Evolutionary conservation across 176 grass and related monocot species (phyloP).

Genomic region (Ensete ventricosum): DNA sequence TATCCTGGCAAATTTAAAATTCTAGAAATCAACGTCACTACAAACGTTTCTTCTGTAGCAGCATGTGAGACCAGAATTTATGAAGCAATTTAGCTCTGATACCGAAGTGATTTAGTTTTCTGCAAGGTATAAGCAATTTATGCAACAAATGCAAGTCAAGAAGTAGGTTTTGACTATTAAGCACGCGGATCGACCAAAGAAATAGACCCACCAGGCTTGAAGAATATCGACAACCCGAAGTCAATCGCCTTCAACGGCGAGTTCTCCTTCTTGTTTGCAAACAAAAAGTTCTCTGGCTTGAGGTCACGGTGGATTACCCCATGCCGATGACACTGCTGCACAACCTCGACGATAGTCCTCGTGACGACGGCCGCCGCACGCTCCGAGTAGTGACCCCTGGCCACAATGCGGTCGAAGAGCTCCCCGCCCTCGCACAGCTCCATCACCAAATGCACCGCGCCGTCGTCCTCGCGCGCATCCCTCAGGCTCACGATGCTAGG

Average conservation of each 20-base stretch:
- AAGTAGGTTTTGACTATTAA: not conserved
- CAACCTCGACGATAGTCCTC: constrained; percentile 83
- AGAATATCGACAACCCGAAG: constrained; percentile 95
- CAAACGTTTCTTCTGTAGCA: not conserved
- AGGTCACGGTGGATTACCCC: constrained; percentile 93
- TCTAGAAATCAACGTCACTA: not conserved
- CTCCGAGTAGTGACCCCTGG: constrained; percentile 86
- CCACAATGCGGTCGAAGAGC: constrained; percentile 96
- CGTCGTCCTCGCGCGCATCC: constrained; percentile 93
- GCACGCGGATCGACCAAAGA: no score
- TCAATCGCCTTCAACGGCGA: constrained; percentile 92
- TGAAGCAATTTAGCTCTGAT: not conserved
- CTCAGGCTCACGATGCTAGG: constrained; percentile 56
- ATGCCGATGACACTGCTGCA: constrained; percentile 90
- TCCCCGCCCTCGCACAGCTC: constrained; percentile 98
- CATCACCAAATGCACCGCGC: constrained; percentile 90
- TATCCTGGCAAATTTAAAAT: not conserved
- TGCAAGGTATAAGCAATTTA: not conserved
- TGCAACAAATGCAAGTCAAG: not conserved
- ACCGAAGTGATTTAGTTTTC: not conserved
- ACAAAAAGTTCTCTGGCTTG: constrained; percentile 92
- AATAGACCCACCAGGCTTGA: constrained; percentile 55
- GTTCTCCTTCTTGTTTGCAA: constrained; percentile 95
- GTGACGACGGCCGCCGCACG: constrained; percentile 62
- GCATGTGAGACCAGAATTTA: not conserved